Percentiles rank a stretch among this genome's conserved stretches.
Conservation (phyloP, 2,329 filamentous ascomycete species). For the Calonectria hawksworthii region DNA sequence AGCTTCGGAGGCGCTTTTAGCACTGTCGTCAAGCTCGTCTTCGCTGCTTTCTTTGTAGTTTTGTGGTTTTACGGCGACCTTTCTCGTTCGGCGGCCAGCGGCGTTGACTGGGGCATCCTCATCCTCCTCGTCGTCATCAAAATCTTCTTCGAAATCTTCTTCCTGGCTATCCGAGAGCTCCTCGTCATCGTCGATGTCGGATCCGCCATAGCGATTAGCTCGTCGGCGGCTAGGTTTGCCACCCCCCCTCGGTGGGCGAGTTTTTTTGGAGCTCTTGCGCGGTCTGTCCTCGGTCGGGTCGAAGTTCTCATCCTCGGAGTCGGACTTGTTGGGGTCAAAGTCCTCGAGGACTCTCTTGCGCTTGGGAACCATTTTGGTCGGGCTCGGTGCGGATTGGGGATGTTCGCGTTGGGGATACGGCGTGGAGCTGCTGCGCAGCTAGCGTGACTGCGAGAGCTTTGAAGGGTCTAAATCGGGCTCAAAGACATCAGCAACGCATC, state of each 20-base stretch:
- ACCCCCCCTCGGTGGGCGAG: constrained; percentile 54
- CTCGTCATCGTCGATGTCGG: constrained; percentile 73
- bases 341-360: constrained; percentile 70
- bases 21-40: constrained; percentile 53
- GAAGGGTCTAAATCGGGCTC: constrained; percentile 27
- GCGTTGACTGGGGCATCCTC: constrained; percentile 60
- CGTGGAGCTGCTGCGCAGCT: constrained; percentile 15
- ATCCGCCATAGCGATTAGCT: constrained; percentile 66
- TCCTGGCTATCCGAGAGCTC: constrained; percentile 67
- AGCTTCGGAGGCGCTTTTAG: constrained; percentile 46
- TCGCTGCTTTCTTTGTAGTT: constrained; percentile 64
- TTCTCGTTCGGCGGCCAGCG: constrained; percentile 64
- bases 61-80: constrained; percentile 59
- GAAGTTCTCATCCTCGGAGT: constrained; percentile 77
- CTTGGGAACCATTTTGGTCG: constrained; percentile 57
- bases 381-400: neutral
- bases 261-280: constrained; percentile 58
- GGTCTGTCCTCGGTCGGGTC: constrained; percentile 65
- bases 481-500: constrained; percentile 36
- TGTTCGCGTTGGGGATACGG: constrained; percentile 15
- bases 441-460: constrained; percentile 22
- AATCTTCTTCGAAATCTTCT: constrained; percentile 62
- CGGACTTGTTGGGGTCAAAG: constrained; percentile 77
- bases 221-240: constrained; percentile 53
- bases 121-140: constrained; percentile 60